A percentile compares a stretch with the other conserved stretches of the same genome.
These are phyloP conservation scores for Naganishia albida DNA, from an alignment of 1,284 basidiomycete species.

Conservation along the genomic window DNA sequence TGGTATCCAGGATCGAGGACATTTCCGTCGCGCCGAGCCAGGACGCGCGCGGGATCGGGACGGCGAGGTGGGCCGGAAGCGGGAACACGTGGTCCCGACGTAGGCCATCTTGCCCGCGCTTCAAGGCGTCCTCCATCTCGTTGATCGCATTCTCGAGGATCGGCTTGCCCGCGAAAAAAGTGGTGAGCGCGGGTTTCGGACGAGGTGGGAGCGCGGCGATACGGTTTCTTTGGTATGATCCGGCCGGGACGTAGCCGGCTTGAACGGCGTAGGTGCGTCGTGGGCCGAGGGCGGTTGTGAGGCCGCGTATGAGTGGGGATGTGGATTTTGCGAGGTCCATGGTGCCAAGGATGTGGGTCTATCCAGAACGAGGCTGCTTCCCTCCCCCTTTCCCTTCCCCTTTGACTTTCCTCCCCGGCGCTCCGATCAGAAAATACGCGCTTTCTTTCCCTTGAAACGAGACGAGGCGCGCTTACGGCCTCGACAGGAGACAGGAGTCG, in stretches of 20 bases:
- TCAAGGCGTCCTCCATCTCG: conserved; percentile 67
- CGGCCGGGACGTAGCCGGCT: conserved; percentile 23
- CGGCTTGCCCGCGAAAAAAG: conserved; percentile 85
- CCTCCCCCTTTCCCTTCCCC: no score
- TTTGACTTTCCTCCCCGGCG: not conserved
- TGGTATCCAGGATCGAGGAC: conserved; percentile 61
- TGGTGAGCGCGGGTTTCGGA: conserved; percentile 60
- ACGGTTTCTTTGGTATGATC: conserved; percentile 10
- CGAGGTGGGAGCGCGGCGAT: conserved; percentile 41
- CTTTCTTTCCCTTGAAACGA: conserved; percentile 15
- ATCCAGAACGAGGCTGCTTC: no score
- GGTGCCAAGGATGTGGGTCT: not conserved
- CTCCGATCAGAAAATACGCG: conserved; percentile 27
- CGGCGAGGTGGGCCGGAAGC: conserved; percentile 68
- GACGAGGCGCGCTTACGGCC: conserved; percentile 13
- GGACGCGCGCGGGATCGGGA: conserved; percentile 62
- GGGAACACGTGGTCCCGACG: conserved; percentile 71
- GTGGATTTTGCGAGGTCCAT: conserved; percentile 21
- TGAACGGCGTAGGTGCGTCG: conserved; percentile 21
- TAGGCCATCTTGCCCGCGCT: conserved; percentile 63
- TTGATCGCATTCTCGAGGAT: conserved; percentile 73
- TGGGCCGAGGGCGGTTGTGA: not conserved
- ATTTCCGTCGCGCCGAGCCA: conserved; percentile 72
- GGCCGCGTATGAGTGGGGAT: conserved; percentile 4
- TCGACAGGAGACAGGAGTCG: not conserved